These are phyloP conservation scores for Penicillium fimorum DNA, from an alignment of 495 filamentous ascomycete genomes.

Conservation along the genomic window DNA sequence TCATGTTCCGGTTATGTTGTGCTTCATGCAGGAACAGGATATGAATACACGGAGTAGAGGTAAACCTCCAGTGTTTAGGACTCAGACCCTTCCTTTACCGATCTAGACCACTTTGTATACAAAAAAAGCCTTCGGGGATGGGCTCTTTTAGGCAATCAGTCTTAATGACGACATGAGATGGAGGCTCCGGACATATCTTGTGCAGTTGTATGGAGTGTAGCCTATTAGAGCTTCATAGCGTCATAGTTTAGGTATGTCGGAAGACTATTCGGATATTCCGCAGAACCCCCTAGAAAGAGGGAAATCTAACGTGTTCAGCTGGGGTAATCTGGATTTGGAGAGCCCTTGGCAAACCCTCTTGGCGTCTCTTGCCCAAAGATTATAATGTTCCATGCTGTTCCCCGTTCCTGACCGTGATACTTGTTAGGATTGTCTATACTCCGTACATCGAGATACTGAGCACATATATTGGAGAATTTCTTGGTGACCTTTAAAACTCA, in stretches of 20 bases:
- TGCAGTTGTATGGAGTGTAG: neutral
- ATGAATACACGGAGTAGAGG: too few species aligned
- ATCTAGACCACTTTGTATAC: slow-evolving; percentile 15
- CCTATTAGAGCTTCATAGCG: neutral
- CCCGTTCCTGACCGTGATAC: too few species aligned
- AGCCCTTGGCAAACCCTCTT: neutral
- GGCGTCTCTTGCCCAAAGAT: neutral
- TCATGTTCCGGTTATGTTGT: neutral
- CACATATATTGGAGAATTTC: neutral
- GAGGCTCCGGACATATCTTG: neutral
- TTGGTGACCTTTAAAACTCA: slow-evolving; percentile 4
- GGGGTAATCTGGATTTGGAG: neutral
- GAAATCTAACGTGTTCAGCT: neutral
- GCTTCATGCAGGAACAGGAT: slow-evolving; percentile 5
- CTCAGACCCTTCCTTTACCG: neutral
- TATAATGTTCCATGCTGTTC: neutral
- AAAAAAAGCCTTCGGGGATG: slow-evolving; percentile 20
- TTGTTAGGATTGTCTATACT: neutral
- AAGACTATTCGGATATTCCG: neutral
- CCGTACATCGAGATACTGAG: neutral
- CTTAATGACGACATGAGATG: neutral
- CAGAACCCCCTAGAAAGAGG: neutral
- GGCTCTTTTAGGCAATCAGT: slow-evolving; percentile 2
- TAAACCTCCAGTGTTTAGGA: too few species aligned
- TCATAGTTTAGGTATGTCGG: neutral